Evolutionary conservation across 306 rosid genomes (phyloP), one percentile per base, ranked within the genome.

Genomic region (Quercus dentata): DNA sequence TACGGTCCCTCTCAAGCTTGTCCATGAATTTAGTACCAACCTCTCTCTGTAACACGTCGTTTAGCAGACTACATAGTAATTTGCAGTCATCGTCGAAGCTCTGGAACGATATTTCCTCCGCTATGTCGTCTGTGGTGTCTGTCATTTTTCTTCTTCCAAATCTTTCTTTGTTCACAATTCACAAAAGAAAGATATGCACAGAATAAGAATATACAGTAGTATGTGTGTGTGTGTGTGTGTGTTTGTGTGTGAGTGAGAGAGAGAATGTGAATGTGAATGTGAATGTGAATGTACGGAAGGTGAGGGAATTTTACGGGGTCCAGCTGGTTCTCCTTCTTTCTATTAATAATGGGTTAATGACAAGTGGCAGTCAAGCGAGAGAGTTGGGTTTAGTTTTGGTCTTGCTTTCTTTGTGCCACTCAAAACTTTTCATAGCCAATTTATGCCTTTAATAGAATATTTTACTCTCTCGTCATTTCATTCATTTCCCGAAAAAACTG

Each of bases 71-170:
- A 0, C 94, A 92, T 15, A 94, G 98, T 79, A 94, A 74, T 65
- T 69, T 91, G 65, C 98, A 94, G 80, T 92, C 97, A 56, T 94
- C 98, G 6, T 94, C 94, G 57, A 91, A 92, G 88, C 78, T 88
- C 91, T 94, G 97, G 73, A 94, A 94, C 23, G 97, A 92, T 76
- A 94, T 92, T 84, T 94, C 98, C 85, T 92, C 97, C 1, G 97
- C 97, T 54, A 94, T 89, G 52, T 94, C 98, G 35, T 94, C 98
- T 3, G 97, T 94, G 15, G 92, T 92, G 84, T 94, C 98, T 65
- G 98, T 89, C 98, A 94, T 94, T 80, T 81, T 56, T 14, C 31
- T 64, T 49, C 8, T 20, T 23, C 9, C n/a, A 27, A 70, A 55
- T 5, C 35, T 1, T 56, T 31, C 19, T 2, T 38, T 38, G 46